Base-by-base conservation (phyloP, 2,329 filamentous ascomycete genomes). In the Ploettnerulaceae sp. region DNA sequence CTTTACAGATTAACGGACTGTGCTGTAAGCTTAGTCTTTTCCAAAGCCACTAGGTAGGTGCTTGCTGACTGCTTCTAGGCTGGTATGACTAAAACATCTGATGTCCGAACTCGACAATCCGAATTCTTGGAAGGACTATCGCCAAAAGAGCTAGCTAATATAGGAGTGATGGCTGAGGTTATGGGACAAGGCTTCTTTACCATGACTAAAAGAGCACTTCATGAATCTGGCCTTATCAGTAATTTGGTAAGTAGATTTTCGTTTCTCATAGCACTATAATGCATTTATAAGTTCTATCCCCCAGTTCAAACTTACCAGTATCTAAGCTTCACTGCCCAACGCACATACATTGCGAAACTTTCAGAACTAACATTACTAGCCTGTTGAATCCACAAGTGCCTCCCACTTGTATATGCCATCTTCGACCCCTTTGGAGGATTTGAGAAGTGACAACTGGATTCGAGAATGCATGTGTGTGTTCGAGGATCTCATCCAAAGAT, bases 381-480 rank as follows among this genome's bases (percentile, higher is more conserved):
- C 31, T 2, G 5, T 28, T 6, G 22, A 14, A 12, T 15, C 40
- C 20, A 26, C 40, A 12, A 35, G 20, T 44, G 29, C 37, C 1
- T 45, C 35, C 12, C 20, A 36, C 5, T 24, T 45, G 25, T 50
- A 46, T 28, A 22, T 22, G 18, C 31, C 50, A 36, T 18, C 33
- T n/a, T 29, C 24, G 22, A 20, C 36, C n/a, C 36, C 38, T 18
- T 37, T 38, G n/a, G 24, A 45, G 28, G 48, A 57, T 14, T 22
- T 48, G 14, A n/a, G 21, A 7, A 50, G 42, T 22, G 49, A 55
- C 5, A 34, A 56, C 25, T 52, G 47, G 45, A 52, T 57, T 6
- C 41, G 53, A 6, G 58, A 61, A 32, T 42, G 46, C 12, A 57
- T 57, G 52, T 61, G 58, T 34, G 57, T 61, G 4, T 61, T 59